Conservation (phyloP, 2,329 filamentous ascomycete species). For the Coniochaeta hoffmannii region DNA sequence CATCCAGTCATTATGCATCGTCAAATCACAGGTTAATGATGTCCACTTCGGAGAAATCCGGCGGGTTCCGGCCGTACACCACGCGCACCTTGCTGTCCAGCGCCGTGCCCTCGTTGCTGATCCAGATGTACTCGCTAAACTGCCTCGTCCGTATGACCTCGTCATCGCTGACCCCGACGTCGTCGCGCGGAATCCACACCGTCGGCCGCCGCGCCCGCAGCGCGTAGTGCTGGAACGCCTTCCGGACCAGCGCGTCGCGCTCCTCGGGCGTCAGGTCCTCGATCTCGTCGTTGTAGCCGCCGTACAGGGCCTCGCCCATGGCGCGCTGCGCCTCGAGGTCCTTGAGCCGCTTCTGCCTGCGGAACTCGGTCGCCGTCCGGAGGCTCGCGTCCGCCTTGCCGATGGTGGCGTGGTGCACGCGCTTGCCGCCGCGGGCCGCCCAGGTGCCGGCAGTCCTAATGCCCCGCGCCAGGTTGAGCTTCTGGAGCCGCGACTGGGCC, state of each 20-base stretch:
- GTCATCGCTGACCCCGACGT: conserved; percentile 84
- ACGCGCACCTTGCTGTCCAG: conserved; percentile 78
- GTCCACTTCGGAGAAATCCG: conserved; percentile 84
- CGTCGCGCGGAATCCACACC: conserved; percentile 90
- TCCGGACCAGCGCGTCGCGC: conserved; percentile 73
- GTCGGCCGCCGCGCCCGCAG: conserved; percentile 77
- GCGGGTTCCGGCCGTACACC: conserved; percentile 76
- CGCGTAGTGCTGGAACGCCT: conserved; percentile 87
- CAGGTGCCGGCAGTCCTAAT: conserved; percentile 39
- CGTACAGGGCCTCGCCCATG: conserved; percentile 76
- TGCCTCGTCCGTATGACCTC: conserved; percentile 73
- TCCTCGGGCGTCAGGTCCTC: conserved; percentile 90
- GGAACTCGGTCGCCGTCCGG: conserved; percentile 38
- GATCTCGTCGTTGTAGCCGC: conserved; percentile 83
- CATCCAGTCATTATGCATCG: background rate
- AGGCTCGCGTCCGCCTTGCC: conserved; percentile 31
- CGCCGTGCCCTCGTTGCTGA: conserved; percentile 87
- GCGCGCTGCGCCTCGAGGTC: conserved; percentile 67
- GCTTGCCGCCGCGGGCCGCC: conserved; percentile 41
- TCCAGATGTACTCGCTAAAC: conserved; percentile 78
- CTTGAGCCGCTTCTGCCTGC: conserved; percentile 39
- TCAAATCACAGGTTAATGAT: conserved; percentile 62
- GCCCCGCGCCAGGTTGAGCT: conserved; percentile 34
- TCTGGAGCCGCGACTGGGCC: conserved; percentile 17
- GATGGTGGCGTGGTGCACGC: conserved; percentile 37